Evolutionary conservation across 495 filamentous ascomycete species (phyloP), one percentile per base, ranked within the genome.

Genomic region (Podospora appendiculata): DNA sequence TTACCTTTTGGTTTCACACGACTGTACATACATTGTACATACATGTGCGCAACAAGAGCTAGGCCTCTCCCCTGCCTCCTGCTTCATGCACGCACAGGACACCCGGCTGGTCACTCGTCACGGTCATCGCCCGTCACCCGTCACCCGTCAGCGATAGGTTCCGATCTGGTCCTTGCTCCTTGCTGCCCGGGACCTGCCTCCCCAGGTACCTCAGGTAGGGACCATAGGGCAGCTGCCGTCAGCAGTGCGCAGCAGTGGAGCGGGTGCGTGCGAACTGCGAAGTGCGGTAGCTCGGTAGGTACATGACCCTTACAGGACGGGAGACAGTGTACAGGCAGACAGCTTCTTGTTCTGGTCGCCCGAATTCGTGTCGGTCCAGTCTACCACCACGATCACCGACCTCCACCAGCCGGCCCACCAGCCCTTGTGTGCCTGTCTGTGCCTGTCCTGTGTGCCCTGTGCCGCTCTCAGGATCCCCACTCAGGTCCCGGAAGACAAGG

Each of bases 391-490:
- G 13, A 6, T 17, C 25, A 19, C 25, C 25, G 5, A 25, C 25
- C 25, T 25, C 25, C 25, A 25, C 25, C 25, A 25, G 25, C 2
- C 5, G 25, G 17, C 17, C 17, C 8, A 17, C 43, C 17, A 13
- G 43, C 41, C n/a, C 16, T 17, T 14, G 25, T 45, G 13, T 18
- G 17, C 10, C 17, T 45, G n/a, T 45, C 10, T 17, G 41, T 44
- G 41, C 43, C 48, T 48, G 51, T 44, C 60, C 62, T 60, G 62
- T 60, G 54, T 50, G 38, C n/a, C n/a, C 62, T 53, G 57, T 62
- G 54, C 57, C 62, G 57, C 58, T 42, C 48, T 53, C 41, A 51
- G 25, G 51, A 59, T 59, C 58, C 60, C 60, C 60, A 58, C 60
- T 46, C 47, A 50, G 55, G 40, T 52, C 58, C 63, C 53, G 56